Base-by-base conservation (phyloP, 2,329 filamentous ascomycete genomes). In the Colletotrichum costaricense region DNA sequence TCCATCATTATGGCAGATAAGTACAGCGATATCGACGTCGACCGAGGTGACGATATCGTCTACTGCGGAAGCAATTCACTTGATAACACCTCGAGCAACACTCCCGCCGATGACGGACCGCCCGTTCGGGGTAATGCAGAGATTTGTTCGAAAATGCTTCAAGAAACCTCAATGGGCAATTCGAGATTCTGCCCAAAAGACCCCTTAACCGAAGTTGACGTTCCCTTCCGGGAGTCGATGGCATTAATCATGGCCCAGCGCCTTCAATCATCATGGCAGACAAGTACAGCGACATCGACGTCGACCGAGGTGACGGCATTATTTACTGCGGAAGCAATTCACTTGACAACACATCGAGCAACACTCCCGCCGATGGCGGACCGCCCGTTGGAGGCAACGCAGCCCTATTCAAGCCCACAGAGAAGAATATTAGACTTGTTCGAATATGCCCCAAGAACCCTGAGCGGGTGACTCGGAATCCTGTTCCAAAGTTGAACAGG, bases 1-100 rank as follows among this genome's bases (percentile, higher is more conserved):
- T 90, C 88, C 0, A 85, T 92, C 49, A 85, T 93, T 0, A 80
- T 92, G 8, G 86, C 87, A 0, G 72, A 72, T 7, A 75, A 54
- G 78, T 82, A 83, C 72, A 54, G 72, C 9, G 72, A 74, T 1
- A 59, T 80, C 5, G 78, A 82, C 65, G 19, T 63, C 0, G 80
- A 82, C 35, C 14, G 65, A 0, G 78, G 79, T 33, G 58, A 80
- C 1, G 24, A 22, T 0, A 67, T 81, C 11, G 75, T 35, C 28
- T 81, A 80, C 73, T 80, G 79, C 14, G 78, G 76, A 5, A 79
- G 80, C 8, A 75, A 64, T 16, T 76, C 76, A 55, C 63, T 73
- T 7, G 52, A 67, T 0, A 78, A 79, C 55, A 52, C 14, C 3
- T 33, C 38, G 38, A 42, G 14, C 63, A 77, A 59, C 73, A 14